phyloP scores from a whole-genome alignment of 345 rosid genomes.

The Acer saccharum region DNA sequence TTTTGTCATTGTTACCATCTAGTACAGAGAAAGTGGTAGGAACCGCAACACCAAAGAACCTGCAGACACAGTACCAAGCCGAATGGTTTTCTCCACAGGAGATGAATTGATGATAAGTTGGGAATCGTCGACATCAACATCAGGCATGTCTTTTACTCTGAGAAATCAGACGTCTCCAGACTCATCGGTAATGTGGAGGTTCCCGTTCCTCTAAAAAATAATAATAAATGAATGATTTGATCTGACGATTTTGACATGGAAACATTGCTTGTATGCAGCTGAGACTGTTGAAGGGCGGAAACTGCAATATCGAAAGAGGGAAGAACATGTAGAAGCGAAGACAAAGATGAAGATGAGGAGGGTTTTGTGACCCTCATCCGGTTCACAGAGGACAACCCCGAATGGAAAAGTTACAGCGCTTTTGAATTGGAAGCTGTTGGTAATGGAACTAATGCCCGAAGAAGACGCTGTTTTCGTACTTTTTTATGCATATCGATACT shows the following conservation, averaged over 20 bases:
- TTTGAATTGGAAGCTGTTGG: slow-evolving; percentile 75
- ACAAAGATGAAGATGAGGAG: slow-evolving; percentile 31
- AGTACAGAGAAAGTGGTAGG: slow-evolving; percentile 91
- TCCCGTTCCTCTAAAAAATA: background rate
- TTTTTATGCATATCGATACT: slow-evolving; percentile 66
- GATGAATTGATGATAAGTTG: slow-evolving; percentile 58
- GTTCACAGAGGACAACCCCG: slow-evolving; percentile 56
- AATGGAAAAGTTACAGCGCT: slow-evolving; percentile 75
- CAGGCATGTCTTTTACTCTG: slow-evolving; percentile 40
- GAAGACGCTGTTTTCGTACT: slow-evolving; percentile 74
- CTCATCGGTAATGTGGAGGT: slow-evolving; percentile 42
- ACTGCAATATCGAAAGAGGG: slow-evolving; percentile 51
- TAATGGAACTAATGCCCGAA: slow-evolving; percentile 65
- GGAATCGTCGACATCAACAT: slow-evolving; percentile 43
- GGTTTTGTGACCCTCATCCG: slow-evolving; percentile 66
- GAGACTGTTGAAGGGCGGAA: slow-evolving; percentile 62
- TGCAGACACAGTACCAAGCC: slow-evolving; percentile 53
- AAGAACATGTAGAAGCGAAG: slow-evolving; percentile 17
- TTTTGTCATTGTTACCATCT: slow-evolving; percentile 44
- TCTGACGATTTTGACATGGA: background rate
- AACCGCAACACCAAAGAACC: slow-evolving; percentile 74
- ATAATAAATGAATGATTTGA: background rate
- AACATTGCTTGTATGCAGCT: slow-evolving; percentile 33
- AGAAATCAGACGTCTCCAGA: slow-evolving; percentile 39
- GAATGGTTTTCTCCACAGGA: slow-evolving; percentile 88